Base-by-base conservation (phyloP, 305 asterid species). In the Fraxinus platypoda region DNA sequence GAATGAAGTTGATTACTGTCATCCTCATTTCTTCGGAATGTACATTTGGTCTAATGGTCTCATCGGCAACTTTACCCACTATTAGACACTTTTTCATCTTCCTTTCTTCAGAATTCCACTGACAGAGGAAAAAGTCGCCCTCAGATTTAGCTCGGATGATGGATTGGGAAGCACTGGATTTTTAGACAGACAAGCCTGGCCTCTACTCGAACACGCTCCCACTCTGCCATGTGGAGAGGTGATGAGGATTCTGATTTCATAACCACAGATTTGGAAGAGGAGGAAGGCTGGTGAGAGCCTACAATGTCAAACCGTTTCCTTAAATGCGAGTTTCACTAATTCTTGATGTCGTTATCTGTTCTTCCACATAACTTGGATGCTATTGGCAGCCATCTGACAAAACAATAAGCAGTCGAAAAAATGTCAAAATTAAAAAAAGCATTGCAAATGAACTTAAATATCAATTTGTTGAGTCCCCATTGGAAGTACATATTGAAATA, bases 331-430 rank as follows among this genome's bases (percentile, higher is more conserved):
- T 93, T 91, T 94, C 95, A 93, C 81, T 87, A 86, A 43, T 93
- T 93, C 89, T 93, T 93, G n/a, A 93, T 79, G 46, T 91, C 93
- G n/a, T 93, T 93, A 52, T 93, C 95, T 23, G 94, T 91, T 87
- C 97, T 87, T 89, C 94, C 97, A 4, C 90, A 90, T 25, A 90
- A 81, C 8, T 87, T 81, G 74, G 93, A 82, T 52, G 97, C 94
- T 78, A 37, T 90, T 93, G 15, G 89, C 85, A 12, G 95, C 91
- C 97, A 91, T 82, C 97, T 91, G 85, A 5, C 37, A 25, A 26
- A 12, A 66, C 19, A 66, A 66, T 46, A 3, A 13, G 57, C 6
- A 3, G n/a, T 12, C 1, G 0, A 46, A 46, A 43, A 46, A 13
- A 46, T 46, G 19, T 46, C n/a, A 46, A 46, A 12, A 46, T 3